Base-by-base conservation (phyloP, 495 filamentous ascomycete genomes). In the Tuber calosporum region DNA sequence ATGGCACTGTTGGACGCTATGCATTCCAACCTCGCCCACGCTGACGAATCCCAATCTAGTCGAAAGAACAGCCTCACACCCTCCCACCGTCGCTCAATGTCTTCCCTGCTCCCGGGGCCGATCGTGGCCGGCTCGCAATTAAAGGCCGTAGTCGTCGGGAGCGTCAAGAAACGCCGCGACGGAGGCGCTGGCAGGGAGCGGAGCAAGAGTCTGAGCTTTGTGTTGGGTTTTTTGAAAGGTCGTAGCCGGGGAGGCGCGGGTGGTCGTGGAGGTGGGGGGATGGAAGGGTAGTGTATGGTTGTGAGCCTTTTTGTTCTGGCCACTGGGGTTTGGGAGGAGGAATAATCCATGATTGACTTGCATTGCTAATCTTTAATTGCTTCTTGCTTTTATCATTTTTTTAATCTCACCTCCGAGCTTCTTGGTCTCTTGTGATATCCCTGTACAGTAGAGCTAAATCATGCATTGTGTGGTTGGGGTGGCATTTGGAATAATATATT, bases 61-160 rank as follows among this genome's bases (percentile, higher is more conserved):
- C 67, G 67, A 38, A 72, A 70, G 19, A 68, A 38, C 17, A 67
- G 34, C 53, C 72, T 73, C 67, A 26, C 48, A 3, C 48, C 48
- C 4, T 58, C 48, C n/a, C 48, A 58, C 48, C 62, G 77, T 13
- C 69, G 69, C 34, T 73, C 45, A n/a, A 62, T 73, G 5, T 70
- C 74, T 26, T 58, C 40, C 20, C 30, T 79, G 8, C 37, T 79
- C 19, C 77, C 77, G 26, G 77, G 76, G 8, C 76, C 77, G 3
- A 72, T 79, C n/a, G 77, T 79, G 37, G 72, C 73, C 9, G 79
- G 79, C 39, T 80, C 73, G 68, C 78, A 80, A 58, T n/a, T 80
- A 36, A 70, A 74, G 26, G 73, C 69, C 22, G 78, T 77, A 9
- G 66, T 80, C 43, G 74, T 66, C 17, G 79, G 37, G 68, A 42